These are phyloP conservation scores for Quambalaria eucalypti DNA, from an alignment of 1,284 basidiomycete genomes.

Conservation along the genomic window DNA sequence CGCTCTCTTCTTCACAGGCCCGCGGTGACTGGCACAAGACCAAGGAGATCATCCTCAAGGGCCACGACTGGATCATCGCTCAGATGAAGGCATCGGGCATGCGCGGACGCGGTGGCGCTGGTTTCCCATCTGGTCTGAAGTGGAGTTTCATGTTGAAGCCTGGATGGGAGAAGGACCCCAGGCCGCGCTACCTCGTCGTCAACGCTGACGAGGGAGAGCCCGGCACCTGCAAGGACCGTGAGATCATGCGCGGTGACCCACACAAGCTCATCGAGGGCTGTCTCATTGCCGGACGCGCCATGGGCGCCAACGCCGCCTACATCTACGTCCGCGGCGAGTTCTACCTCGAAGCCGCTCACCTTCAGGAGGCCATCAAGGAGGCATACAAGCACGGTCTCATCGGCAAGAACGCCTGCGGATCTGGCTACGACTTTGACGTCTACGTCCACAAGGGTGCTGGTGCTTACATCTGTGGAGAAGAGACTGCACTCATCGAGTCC, in stretches of 20 bases:
- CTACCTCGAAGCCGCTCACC: constrained; percentile 83
- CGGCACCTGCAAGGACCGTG: constrained; percentile 96
- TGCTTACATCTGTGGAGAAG: constrained; percentile 97
- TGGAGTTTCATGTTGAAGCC: constrained; percentile 99
- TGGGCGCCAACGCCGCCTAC: constrained; percentile 96
- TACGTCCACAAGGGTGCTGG: constrained; percentile 95
- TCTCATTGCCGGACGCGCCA: constrained; percentile 88
- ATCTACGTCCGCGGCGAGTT: constrained; percentile 99
- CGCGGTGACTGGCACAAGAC: constrained; percentile 97
- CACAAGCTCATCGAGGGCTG: constrained; percentile 98
- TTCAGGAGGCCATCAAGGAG: constrained; percentile 89
- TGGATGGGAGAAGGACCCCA: constrained; percentile 86
- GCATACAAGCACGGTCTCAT: constrained; percentile 86
- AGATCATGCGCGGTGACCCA: constrained; percentile 93
- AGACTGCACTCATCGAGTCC: constrained; percentile 93
- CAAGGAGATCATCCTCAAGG: constrained; percentile 88
- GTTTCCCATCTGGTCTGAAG: constrained; percentile 92
- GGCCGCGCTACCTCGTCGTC: constrained; percentile 90
- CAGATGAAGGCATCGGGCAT: constrained; percentile 91
- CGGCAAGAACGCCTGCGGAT: constrained; percentile 84
- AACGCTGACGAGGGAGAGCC: constrained; percentile 99
- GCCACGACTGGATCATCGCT: constrained; percentile 95
- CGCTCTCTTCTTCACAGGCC: constrained; percentile 53
- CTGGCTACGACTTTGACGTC: constrained; percentile 88
- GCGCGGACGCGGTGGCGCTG: constrained; percentile 90